These are phyloP conservation scores for Symbiodinium pilosum DNA, from an alignment of 73 alveolate genomes.

Conservation along the genomic window DNA sequence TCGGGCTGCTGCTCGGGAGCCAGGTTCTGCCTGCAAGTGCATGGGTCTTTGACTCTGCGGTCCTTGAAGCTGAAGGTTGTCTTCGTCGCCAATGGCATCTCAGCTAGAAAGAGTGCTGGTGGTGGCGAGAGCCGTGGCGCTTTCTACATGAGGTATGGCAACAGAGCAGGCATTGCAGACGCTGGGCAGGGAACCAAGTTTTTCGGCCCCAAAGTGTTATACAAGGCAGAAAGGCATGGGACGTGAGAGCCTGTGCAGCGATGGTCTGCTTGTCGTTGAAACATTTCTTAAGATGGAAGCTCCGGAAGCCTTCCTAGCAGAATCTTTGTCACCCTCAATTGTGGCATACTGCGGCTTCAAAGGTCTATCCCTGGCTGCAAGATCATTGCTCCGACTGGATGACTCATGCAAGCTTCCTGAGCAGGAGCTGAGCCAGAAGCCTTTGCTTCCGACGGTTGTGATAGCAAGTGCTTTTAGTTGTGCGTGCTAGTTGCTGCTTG, in stretches of 20 bases:
- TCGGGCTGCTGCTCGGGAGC: slow-evolving; percentile 71
- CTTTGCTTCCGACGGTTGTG: too few relatives aligned
- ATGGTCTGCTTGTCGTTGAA: not conserved
- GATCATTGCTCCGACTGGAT: slow-evolving; percentile 44
- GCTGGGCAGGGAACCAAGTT: too few relatives aligned
- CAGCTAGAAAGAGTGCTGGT: too few relatives aligned
- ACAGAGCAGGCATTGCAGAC: slow-evolving; percentile 87
- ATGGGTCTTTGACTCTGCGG: not conserved
- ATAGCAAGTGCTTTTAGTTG: not conserved
- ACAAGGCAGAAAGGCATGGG: too few relatives aligned
- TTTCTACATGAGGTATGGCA: not conserved
- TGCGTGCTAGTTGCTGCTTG: not conserved
- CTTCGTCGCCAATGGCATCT: slow-evolving; percentile 56
- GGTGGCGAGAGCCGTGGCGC: too few relatives aligned
- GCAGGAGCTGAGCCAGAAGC: slow-evolving; percentile 21
- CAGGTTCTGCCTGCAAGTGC: not conserved
- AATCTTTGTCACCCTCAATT: too few relatives aligned
- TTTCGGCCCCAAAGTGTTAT: too few relatives aligned
- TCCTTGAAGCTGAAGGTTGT: not conserved
- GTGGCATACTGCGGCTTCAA: not conserved
- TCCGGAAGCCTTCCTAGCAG: too few relatives aligned
- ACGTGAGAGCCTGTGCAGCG: not conserved
- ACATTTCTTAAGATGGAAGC: too few relatives aligned
- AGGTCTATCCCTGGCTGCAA: slow-evolving; percentile 44
- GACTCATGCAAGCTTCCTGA: slow-evolving; percentile 50